Evolutionary conservation across 768 basidiomycete genomes (phyloP), one percentile per base, ranked within the genome.

Genomic region (Phylloporus arenicola): DNA sequence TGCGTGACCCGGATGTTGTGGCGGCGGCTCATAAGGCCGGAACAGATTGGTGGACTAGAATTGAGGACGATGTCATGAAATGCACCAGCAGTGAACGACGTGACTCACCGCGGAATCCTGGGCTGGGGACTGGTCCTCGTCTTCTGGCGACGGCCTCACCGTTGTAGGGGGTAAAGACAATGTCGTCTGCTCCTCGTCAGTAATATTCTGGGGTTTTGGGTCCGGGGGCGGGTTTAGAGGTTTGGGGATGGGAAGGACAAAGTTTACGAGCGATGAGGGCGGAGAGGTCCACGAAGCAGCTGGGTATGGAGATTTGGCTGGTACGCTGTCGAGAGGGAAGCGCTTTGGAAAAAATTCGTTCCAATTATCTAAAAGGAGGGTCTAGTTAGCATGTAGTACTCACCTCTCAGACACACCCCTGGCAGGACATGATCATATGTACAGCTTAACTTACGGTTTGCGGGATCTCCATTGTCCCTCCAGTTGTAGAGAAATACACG

Each of bases 401-500:
- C 19, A 29, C 37, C 9, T 8, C 11, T 13, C 6, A 20, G 25
- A 12, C 11, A 40, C 29, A 22, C 24, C 6, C 14, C 25, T 10
- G 20, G 27, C 4, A 31, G 8, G 20, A 31, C 5, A 19, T 13
- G 20, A 22, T 16, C 16, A 27, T 25, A 0, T n/a, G 37, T 11
- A 12, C 11, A n/a, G n/a, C 10, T 47, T 10, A 13, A 63, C 65
- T 53, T 24, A 69, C 67, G 66, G 30, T 59, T 61, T 31, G 56
- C 47, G 29, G 67, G 67, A 40, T 67, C 65, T 7, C 66, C 67
- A 2, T 67, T 61, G 11, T 60, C 58, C 24, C 47, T 53, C 65
- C 62, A 67, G 44, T 69, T 67, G 35, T 69, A 67, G 20, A 59
- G 25, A 35, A 69, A 67, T 4, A 65, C 54, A 6, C 48, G 45